Percentiles rank a stretch among this genome's conserved stretches.
These are phyloP conservation scores for Halocafeteria seosinensis DNA, from an alignment of 108 stramenopile species.

Conservation along the genomic window DNA sequence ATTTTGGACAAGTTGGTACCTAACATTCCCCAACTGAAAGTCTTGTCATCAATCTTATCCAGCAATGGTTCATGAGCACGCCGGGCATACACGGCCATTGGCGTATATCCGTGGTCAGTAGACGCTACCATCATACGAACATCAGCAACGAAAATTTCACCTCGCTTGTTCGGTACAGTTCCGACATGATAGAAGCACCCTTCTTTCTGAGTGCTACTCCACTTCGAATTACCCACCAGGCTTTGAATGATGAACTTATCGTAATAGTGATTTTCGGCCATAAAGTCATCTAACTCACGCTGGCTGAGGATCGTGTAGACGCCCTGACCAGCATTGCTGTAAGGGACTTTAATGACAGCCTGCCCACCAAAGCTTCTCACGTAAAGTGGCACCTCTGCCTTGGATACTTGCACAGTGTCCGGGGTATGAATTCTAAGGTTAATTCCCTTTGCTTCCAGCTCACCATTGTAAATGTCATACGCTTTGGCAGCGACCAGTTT, in stretches of 20 bases:
- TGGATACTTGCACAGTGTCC: slow-evolving; percentile 4
- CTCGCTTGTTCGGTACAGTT: slow-evolving; percentile 8
- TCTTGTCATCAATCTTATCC: background rate
- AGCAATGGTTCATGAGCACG: slow-evolving; percentile 4
- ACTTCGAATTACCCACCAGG: slow-evolving; percentile 13
- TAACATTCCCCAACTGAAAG: slow-evolving; percentile 8
- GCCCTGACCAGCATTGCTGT: slow-evolving; percentile 17
- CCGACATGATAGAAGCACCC: slow-evolving; percentile 15
- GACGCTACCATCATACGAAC: slow-evolving; percentile 12
- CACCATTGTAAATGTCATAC: slow-evolving; percentile 11
- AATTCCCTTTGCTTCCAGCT: slow-evolving; percentile 1
- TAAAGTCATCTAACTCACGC: slow-evolving; percentile 17
- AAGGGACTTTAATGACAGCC: slow-evolving; percentile 17
- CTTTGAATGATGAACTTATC: slow-evolving; percentile 14
- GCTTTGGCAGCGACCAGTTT: slow-evolving; percentile 16
- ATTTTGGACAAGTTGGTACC: slow-evolving; percentile 19
- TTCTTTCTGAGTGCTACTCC: background rate
- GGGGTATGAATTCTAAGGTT: slow-evolving; percentile 3
- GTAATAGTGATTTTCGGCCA: slow-evolving; percentile 9
- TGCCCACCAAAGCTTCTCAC: slow-evolving; percentile 7
- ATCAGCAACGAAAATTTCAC: slow-evolving; percentile 12
- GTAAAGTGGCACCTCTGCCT: slow-evolving; percentile 11
- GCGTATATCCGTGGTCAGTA: slow-evolving; percentile 8
- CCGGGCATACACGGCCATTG: slow-evolving; percentile 15
- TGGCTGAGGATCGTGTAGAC: slow-evolving; percentile 17